Percentiles rank a stretch among this genome's conserved stretches.
These are phyloP conservation scores for Xerocomus tenax DNA, from an alignment of 1,284 basidiomycete species.

Conservation along the genomic window DNA sequence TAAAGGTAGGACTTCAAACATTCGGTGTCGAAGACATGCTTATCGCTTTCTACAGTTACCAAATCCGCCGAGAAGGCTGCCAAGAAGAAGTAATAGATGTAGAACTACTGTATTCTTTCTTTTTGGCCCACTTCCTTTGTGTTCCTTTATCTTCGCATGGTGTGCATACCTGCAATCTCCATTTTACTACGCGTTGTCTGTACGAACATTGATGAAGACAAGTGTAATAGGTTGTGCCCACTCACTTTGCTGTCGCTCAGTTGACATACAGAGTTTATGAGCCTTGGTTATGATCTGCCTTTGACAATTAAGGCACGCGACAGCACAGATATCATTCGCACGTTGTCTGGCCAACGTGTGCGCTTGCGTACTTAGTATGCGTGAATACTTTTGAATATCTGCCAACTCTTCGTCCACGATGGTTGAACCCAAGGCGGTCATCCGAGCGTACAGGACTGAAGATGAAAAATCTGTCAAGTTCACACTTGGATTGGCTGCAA, in stretches of 20 bases:
- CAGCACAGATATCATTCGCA: no score
- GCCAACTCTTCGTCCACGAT: constrained; percentile 9
- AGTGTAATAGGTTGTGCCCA: constrained; percentile 20
- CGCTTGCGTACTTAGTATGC: no score
- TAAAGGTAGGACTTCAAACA: constrained; percentile 51
- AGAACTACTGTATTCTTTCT: constrained; percentile 46
- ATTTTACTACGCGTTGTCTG: constrained; percentile 29
- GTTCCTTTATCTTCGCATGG: constrained; percentile 31
- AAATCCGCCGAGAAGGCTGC: constrained; percentile 93
- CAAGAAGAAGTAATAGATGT: constrained; percentile 93
- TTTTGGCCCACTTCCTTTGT: constrained; percentile 37
- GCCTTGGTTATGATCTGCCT: no score
- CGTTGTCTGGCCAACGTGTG: no score
- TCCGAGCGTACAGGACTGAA: constrained; percentile 43
- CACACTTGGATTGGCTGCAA: constrained; percentile 56
- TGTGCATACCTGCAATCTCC: constrained; percentile 37
- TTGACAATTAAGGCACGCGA: no score
- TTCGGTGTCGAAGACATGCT: constrained; percentile 12
- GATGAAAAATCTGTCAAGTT: constrained; percentile 60
- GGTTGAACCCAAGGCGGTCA: constrained; percentile 35
- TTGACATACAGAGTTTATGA: no score
- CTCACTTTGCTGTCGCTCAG: neutral
- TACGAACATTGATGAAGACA: constrained; percentile 48
- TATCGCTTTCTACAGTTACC: constrained; percentile 51
- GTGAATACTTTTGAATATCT: neutral